A percentile compares a stretch with the other conserved stretches of the same genome.
Conservation (phyloP, 2,329 filamentous ascomycete genomes). For the Atkinsonella texensis region DNA sequence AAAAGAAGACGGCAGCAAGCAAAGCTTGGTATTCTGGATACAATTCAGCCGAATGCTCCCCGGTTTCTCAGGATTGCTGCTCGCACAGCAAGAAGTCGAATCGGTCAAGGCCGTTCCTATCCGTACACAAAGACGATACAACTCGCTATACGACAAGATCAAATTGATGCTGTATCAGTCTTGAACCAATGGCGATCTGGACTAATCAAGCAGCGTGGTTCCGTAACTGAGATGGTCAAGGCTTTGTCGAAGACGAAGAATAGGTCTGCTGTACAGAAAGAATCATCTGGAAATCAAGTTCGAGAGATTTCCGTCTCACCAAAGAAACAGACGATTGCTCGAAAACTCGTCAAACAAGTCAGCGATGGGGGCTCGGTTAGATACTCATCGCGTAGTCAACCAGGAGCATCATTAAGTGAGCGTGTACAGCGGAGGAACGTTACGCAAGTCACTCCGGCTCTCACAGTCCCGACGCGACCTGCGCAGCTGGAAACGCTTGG, state of each 20-base stretch:
- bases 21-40: slow-evolving; percentile 48
- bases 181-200: slow-evolving; percentile 45
- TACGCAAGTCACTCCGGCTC: not conserved
- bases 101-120: slow-evolving; percentile 40
- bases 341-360: slow-evolving; percentile 19
- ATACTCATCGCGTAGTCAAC: slow-evolving; percentile 10
- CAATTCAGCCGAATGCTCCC: slow-evolving; percentile 40
- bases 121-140: slow-evolving; percentile 45
- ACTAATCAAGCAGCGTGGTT: slow-evolving; percentile 31
- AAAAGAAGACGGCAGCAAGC: slow-evolving; percentile 22
- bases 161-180: slow-evolving; percentile 41
- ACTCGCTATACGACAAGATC: slow-evolving; percentile 48
- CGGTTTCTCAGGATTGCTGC: slow-evolving; percentile 50
- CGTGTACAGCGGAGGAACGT: not conserved
- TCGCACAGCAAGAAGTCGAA: slow-evolving; percentile 37
- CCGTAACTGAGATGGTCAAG: slow-evolving; percentile 17
- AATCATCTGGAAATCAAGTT: slow-evolving; percentile 13
- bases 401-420: not conserved
- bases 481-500: slow-evolving; percentile 44
- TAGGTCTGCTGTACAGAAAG: slow-evolving; percentile 8
- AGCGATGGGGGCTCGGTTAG: slow-evolving; percentile 16
- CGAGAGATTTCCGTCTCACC: not conserved
- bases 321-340: slow-evolving; percentile 1
- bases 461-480: slow-evolving; percentile 20
- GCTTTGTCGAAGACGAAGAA: slow-evolving; percentile 3